Evolutionary conservation across 2,329 filamentous ascomycete species (phyloP), one percentile per base, ranked within the genome.

Genomic region (Myriosclerotinia scirpicola): DNA sequence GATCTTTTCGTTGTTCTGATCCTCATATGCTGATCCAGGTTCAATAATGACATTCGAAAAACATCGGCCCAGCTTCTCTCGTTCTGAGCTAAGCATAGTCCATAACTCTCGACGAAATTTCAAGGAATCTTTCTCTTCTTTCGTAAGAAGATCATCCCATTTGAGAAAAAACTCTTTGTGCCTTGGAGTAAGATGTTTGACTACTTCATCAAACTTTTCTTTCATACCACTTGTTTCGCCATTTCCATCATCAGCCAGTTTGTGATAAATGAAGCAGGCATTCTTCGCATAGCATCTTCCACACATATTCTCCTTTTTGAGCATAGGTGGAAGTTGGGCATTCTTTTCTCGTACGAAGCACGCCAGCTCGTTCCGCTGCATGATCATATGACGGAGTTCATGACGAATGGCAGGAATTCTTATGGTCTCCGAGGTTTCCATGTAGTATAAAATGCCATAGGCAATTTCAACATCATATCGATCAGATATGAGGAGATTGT

Each of bases 301-400:
- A 76, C 95, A 99, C 72, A 90, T 85, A 76, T 91, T 89, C 67
- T 92, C 87, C 75, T 88, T 92, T 75, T 89, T 90, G 66, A 96
- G 84, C 89, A 99, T 95, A 0, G 90, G 87, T 1, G 95, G 95
- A 36, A 99, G 83, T 69, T 92, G 87, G 15, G 87, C 84, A 69
- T 90, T 88, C 67, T 91, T 87, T 75, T 96, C 89, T 67, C 92
- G 89, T 53, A 97, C 87, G 75, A 92, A 93, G 71, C 90, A 90
- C 3, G 94, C 93, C 22, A 99, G 81, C 71, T 92, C 87, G 74
- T 99, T 99, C 63, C 95, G 90, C 78, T 97, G 90, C 81, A 98
- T 93, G 67, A 99, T 90, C 93, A 99, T 97, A 73, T 97, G 93
- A 48, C 93, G 88, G 62, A 99, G 85, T 76, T 99, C 95, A 71